Conservation (phyloP, 169 alveolate species). For the Babesia ovis region DNA sequence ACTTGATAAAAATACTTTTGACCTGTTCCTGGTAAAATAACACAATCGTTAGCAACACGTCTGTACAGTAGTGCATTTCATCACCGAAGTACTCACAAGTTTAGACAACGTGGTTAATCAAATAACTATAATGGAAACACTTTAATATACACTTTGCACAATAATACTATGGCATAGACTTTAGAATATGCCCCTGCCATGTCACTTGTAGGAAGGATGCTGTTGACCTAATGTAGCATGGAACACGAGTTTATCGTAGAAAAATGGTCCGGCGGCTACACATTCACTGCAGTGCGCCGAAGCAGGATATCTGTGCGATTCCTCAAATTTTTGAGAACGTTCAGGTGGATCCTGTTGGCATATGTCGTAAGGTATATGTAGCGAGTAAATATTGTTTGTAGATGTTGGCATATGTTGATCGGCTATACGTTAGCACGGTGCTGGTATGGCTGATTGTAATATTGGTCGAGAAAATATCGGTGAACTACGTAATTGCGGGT, state of each 20-base stretch:
- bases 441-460: not conserved
- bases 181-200: no score
- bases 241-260: slow-evolving; percentile 9
- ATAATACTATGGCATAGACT: no score
- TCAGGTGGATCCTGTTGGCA: slow-evolving; percentile 15
- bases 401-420: no score
- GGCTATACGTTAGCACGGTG: not conserved
- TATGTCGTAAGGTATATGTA: slow-evolving; percentile 12
- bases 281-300: slow-evolving; percentile 16
- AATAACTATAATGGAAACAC: no score
- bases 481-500: slow-evolving; percentile 14
- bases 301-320: not conserved
- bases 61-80: no score
- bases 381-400: no score
- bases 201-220: not conserved
- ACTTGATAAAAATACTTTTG: no score
- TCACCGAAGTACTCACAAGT: no score
- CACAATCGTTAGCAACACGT: no score
- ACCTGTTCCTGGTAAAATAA: no score
- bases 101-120: no score
- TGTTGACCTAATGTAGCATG: not conserved
- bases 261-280: slow-evolving; percentile 42
- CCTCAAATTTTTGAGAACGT: not conserved
- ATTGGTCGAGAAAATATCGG: not conserved
- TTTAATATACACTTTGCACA: no score